Conservation (phyloP, 176 grass and related monocot species). For the Oryza meyeriana region DNA sequence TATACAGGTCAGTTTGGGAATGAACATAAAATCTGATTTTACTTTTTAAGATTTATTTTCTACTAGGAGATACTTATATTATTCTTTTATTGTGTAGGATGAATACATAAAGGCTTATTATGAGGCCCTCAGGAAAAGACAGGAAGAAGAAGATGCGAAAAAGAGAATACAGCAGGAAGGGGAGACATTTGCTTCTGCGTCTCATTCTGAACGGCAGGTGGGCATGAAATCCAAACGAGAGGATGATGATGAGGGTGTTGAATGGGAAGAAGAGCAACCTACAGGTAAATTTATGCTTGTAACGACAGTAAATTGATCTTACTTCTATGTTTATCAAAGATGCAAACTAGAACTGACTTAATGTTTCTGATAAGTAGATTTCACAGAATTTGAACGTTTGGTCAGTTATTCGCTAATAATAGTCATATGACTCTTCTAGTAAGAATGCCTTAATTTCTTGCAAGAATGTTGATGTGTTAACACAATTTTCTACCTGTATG, state of each 20-base stretch:
- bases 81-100: constrained; percentile 48
- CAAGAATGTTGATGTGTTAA: neutral
- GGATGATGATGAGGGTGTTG: constrained; percentile 62
- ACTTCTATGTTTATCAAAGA: constrained; percentile 11
- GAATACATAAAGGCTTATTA: constrained; percentile 92
- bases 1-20: constrained; percentile 54
- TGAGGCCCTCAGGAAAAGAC: constrained; percentile 60
- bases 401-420: neutral
- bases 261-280: constrained; percentile 73
- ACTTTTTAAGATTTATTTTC: constrained; percentile 15
- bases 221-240: constrained; percentile 80
- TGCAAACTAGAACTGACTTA: neutral
- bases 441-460: neutral
- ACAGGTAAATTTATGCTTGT: constrained; percentile 37
- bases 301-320: neutral
- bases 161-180: constrained; percentile 50
- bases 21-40: constrained; percentile 1
- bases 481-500: neutral
- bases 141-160: constrained; percentile 53
- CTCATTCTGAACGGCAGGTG: constrained; percentile 55
- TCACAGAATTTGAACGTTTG: neutral
- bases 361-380: neutral
- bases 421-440: neutral
- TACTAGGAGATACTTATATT: constrained; percentile 1
- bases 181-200: constrained; percentile 24